Base-by-base conservation (phyloP, 1,284 basidiomycete genomes). In the Schizopora paradoxa region DNA sequence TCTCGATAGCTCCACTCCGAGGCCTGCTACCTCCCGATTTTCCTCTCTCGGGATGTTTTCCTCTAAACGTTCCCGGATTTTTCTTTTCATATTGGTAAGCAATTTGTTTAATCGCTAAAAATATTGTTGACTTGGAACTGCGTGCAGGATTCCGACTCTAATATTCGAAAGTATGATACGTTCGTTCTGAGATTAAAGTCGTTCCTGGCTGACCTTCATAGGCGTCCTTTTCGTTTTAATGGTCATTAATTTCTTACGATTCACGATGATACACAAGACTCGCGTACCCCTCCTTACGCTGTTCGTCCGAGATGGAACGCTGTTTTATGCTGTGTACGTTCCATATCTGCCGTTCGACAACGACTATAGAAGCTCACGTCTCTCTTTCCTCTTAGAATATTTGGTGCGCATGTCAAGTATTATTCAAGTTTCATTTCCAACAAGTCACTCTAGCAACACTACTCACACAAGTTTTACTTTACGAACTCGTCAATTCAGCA, bases 61-160 rank as follows among this genome's bases (percentile, higher is more conserved):
- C 42, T 3, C n/a, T 13, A 19, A 27, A 34, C 31, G 42, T 43
- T n/a, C 42, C 42, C 18, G 26, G 33, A 5, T 43, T 19, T 32
- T 43, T 43, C 32, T 43, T 14, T 33, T 43, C 31, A 5, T 43
- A 43, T 16, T 43, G 42, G 42, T 43, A 21, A n/a, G 31, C 18
- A 4, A 35, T 21, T 22, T 41, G 14, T 19, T 18, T 23, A 25
- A 3, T 25, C 23, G 16, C 22, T 28, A 7, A 28, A 14, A 3
- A 8, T 22, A 8, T 26, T 40, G 21, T n/a, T n/a, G 11, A 11
- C 23, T 18, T 8, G 10, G 16, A 11, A 13, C 26, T 6, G 8
- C 6, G 22, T 22, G 13, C 13, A 43, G 42, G 42, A 43, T 43
- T 10, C 42, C 42, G 4, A 7, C 31, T 6, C 22, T 43, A 23